phyloP scores from a whole-genome alignment of 192 early-diverging fungal species.

The Coemansia sp. region DNA sequence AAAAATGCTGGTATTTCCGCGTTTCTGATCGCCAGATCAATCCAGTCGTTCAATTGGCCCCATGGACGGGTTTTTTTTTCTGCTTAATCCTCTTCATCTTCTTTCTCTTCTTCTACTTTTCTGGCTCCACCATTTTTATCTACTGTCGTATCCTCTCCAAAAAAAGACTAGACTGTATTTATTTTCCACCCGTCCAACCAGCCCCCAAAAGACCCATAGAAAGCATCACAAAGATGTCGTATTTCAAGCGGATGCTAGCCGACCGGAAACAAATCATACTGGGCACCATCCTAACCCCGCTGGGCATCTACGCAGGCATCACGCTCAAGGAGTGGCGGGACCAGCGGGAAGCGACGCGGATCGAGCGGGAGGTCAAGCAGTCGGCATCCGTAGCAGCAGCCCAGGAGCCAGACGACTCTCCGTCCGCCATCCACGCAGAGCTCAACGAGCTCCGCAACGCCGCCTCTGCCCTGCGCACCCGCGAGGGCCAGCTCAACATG shows the following conservation, averaged over 20 bases:
- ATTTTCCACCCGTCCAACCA: neutral
- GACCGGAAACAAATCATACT: conserved; percentile 30
- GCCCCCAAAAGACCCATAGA: neutral
- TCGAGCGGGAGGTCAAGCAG: conserved; percentile 10
- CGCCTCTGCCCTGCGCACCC: conserved; percentile 10
- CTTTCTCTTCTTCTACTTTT: no score
- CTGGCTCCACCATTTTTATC: no score
- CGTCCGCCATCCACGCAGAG: conserved; percentile 13
- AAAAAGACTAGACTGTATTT: no score
- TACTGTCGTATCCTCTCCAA: no score
- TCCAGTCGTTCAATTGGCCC: no score
- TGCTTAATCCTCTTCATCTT: no score
- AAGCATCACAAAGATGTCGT: neutral
- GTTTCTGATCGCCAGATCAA: no score
- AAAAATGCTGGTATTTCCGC: no score
- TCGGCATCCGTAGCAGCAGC: neutral
- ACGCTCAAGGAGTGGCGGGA: conserved; percentile 31
- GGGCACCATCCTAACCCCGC: conserved; percentile 38
- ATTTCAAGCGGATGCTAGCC: conserved; percentile 14
- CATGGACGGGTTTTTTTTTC: no score
- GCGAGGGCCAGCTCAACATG: conserved; percentile 20
- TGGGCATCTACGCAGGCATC: conserved; percentile 43
- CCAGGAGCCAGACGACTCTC: neutral
- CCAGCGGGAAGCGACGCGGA: neutral
- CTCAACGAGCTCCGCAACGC: conserved; percentile 25